Percentiles rank a stretch among this genome's conserved stretches.
phyloP scores from a whole-genome alignment of 345 rosid species.

The Clarkia xantiana region DNA sequence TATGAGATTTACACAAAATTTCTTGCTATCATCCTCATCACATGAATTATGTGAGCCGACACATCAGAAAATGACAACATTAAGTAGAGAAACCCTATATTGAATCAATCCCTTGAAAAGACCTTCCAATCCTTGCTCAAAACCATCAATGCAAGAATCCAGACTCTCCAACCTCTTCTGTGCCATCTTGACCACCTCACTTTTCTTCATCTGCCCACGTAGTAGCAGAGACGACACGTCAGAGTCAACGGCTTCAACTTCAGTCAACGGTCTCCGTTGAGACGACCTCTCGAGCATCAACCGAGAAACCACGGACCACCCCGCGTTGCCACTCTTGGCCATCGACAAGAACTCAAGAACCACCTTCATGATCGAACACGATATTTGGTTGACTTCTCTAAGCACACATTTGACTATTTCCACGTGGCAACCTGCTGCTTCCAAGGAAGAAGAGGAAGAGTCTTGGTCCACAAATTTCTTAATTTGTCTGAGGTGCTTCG shows the following conservation, averaged over 20 bases:
- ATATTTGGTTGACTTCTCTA: slow-evolving; percentile 23
- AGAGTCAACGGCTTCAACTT: slow-evolving; percentile 27
- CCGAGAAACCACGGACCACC: slow-evolving; percentile 31
- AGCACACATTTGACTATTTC: slow-evolving; percentile 11
- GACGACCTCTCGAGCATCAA: slow-evolving; percentile 12
- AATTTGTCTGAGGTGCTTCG: slow-evolving; percentile 24
- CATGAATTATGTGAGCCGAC: too few species aligned
- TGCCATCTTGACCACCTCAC: slow-evolving; percentile 13
- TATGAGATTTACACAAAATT: too few species aligned
- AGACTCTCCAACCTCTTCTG: slow-evolving; percentile 22
- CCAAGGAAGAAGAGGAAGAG: slow-evolving; percentile 1
- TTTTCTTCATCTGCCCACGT: slow-evolving; percentile 10
- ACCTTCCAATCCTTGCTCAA: slow-evolving; percentile 23
- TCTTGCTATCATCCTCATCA: too few species aligned
- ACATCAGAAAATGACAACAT: slow-evolving; percentile 19
- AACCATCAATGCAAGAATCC: slow-evolving; percentile 11
- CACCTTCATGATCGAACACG: slow-evolving; percentile 25
- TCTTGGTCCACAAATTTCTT: slow-evolving; percentile 22
- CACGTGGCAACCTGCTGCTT: slow-evolving; percentile 11
- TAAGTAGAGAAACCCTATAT: slow-evolving; percentile 36
- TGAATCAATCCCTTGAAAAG: slow-evolving; percentile 27
- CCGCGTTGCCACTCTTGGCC: slow-evolving; percentile 10
- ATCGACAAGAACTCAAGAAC: slow-evolving; percentile 29
- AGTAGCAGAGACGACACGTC: slow-evolving; percentile 4
- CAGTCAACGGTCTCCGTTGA: slow-evolving; percentile 17